phyloP scores from a whole-genome alignment of 148 eudicot genomes.

The Nepenthes gracilis region DNA sequence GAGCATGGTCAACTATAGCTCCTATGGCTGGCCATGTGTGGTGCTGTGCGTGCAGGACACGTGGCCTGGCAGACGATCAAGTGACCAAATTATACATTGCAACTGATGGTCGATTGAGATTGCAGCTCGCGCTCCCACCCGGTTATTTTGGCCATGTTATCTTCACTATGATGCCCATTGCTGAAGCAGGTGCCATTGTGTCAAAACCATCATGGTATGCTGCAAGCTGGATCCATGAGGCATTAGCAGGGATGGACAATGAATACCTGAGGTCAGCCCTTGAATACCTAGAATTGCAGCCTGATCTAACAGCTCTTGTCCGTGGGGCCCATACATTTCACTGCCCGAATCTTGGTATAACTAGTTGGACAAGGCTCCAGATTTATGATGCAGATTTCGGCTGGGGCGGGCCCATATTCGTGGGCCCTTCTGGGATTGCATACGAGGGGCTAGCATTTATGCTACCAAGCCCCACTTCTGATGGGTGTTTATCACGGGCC shows the following conservation, averaged over 20 bases:
- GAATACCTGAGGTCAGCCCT: slow-evolving; percentile 15
- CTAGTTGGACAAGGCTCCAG: slow-evolving; percentile 6
- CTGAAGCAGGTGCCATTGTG: slow-evolving; percentile 4
- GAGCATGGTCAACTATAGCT: background rate
- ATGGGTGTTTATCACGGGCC: background rate
- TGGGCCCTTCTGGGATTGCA: background rate
- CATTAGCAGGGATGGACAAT: slow-evolving; percentile 5
- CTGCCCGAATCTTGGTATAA: slow-evolving; percentile 4
- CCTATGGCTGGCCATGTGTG: slow-evolving; percentile 5
- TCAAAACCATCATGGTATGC: slow-evolving; percentile 7
- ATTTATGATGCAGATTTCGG: slow-evolving; percentile 13
- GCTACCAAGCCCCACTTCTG: background rate
- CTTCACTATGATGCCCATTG: slow-evolving; percentile 2
- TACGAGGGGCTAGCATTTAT: slow-evolving; percentile 1
- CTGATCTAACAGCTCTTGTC: background rate
- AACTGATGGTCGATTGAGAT: slow-evolving; percentile 8
- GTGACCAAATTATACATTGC: slow-evolving; percentile 8
- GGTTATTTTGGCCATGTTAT: slow-evolving; percentile 18
- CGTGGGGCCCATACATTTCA: background rate
- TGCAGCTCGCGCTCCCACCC: slow-evolving; percentile 8
- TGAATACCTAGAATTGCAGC: slow-evolving; percentile 8
- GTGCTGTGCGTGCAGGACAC: slow-evolving; percentile 4
- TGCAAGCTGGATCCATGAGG: slow-evolving; percentile 9
- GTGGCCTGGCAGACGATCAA: slow-evolving; percentile 5
- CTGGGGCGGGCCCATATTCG: slow-evolving; percentile 9